Conservation (phyloP, 2,329 filamentous ascomycete species). For the Colletotrichum graminicola region DNA sequence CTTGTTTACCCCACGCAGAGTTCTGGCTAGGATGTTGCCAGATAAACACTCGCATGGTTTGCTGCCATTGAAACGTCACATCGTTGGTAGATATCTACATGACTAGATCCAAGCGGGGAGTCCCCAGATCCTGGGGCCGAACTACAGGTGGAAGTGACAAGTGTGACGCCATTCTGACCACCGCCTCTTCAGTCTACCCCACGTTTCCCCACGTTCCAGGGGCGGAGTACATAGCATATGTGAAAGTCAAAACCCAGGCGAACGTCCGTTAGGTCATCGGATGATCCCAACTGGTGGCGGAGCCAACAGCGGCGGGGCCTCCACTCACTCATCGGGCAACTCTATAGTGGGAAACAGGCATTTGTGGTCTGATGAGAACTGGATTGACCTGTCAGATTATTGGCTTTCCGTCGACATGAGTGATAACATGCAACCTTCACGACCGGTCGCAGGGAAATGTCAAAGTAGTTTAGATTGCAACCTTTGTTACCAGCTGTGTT, state of each 20-base stretch:
- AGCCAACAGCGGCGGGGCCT: background rate
- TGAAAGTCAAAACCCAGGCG: slow-evolving; percentile 10
- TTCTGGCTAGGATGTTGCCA: background rate
- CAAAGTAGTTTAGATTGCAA: background rate
- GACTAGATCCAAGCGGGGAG: background rate
- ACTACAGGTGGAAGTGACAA: background rate
- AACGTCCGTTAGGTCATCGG: background rate
- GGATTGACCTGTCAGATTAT: background rate
- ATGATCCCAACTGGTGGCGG: background rate
- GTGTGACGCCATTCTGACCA: background rate
- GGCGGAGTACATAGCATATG: slow-evolving; percentile 32
- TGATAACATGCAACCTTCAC: background rate
- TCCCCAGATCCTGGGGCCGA: background rate
- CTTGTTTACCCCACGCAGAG: background rate
- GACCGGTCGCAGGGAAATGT: background rate
- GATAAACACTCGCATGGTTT: slow-evolving; percentile 13
- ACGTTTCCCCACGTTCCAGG: slow-evolving; percentile 22
- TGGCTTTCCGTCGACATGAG: background rate
- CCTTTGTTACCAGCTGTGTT: background rate
- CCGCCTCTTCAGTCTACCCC: background rate
- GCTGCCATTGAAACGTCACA: background rate
- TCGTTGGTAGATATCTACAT: background rate
- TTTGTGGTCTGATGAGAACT: background rate
- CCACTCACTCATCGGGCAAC: background rate
- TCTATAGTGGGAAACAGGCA: background rate